Evolutionary conservation across 495 filamentous ascomycete genomes (phyloP).

Genomic region (Neurospora sp.): DNA sequence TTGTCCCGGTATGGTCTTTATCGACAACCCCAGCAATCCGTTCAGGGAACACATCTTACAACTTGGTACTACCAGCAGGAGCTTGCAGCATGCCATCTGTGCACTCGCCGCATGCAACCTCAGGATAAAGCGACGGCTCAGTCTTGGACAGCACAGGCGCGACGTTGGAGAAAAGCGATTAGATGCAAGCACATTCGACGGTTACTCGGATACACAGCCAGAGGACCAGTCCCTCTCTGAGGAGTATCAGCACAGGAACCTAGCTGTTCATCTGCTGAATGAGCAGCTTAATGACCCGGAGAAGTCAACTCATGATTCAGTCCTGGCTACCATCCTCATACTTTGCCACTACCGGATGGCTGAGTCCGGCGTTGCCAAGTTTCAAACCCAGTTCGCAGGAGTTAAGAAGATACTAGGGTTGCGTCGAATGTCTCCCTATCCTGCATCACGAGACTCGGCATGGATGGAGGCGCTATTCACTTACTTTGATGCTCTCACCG

Average conservation of each 20-base stretch:
- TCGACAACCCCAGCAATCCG: conserved; percentile 75
- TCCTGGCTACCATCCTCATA: conserved; percentile 76
- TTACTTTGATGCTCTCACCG: conserved; percentile 91
- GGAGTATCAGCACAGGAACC: conserved; percentile 70
- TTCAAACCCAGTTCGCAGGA: conserved; percentile 87
- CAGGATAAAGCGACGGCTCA: conserved; percentile 47
- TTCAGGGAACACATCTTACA: conserved; percentile 77
- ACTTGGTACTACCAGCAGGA: conserved; percentile 66
- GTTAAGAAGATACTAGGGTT: conserved; percentile 86
- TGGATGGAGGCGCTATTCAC: conserved; percentile 98
- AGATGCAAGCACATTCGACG: conserved; percentile 26
- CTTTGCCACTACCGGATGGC: conserved; percentile 90
- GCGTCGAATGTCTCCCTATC: conserved; percentile 53
- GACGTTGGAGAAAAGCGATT: conserved; percentile 26
- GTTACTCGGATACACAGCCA: conserved; percentile 26
- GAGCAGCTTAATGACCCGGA: conserved; percentile 65
- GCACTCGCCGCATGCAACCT: conserved; percentile 83
- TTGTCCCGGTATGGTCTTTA: conserved; percentile 81
- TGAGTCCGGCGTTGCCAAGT: conserved; percentile 83
- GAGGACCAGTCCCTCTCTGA: conserved; percentile 50
- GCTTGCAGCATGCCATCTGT: conserved; percentile 84
- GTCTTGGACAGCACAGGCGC: conserved; percentile 38
- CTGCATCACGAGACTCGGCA: conserved; percentile 55
- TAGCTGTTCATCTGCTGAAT: conserved; percentile 76
- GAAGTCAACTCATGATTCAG: conserved; percentile 72